Conservation (phyloP, 2,329 filamentous ascomycete genomes). For the Orbilia oligospora region DNA sequence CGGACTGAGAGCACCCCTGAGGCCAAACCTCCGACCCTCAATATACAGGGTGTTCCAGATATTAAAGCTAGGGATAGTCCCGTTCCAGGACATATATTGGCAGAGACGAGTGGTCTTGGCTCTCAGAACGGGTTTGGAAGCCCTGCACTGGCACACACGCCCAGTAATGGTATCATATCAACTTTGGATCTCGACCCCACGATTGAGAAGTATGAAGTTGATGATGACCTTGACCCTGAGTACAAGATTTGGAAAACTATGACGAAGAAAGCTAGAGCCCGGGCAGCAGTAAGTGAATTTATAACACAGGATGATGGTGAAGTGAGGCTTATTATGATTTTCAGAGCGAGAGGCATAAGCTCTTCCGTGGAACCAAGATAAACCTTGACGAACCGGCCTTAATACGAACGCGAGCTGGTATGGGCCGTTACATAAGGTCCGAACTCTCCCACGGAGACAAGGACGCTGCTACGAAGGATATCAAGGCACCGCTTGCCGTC, state of each 20-base stretch:
- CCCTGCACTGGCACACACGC: slow-evolving; percentile 79
- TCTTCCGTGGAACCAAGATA: slow-evolving; percentile 87
- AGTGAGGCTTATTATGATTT: slow-evolving; percentile 69
- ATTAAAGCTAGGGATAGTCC: slow-evolving; percentile 69
- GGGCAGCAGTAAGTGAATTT: slow-evolving; percentile 62
- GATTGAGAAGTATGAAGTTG: slow-evolving; percentile 75
- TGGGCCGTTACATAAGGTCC: slow-evolving; percentile 84
- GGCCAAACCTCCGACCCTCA: slow-evolving; percentile 78
- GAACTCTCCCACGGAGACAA: slow-evolving; percentile 53
- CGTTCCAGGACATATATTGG: slow-evolving; percentile 68
- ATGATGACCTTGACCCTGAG: slow-evolving; percentile 81
- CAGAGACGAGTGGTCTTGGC: slow-evolving; percentile 70
- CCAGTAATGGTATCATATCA: slow-evolving; percentile 69
- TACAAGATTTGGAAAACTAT: slow-evolving; percentile 99
- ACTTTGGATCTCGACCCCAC: slow-evolving; percentile 85
- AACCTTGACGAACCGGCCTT: slow-evolving; percentile 90
- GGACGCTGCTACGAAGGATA: slow-evolving; percentile 67
- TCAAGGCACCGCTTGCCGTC: slow-evolving; percentile 51
- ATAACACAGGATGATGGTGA: slow-evolving; percentile 29
- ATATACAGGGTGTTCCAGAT: slow-evolving; percentile 68
- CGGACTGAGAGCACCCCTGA: slow-evolving; percentile 84
- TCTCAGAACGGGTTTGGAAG: slow-evolving; percentile 84
- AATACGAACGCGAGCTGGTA: slow-evolving; percentile 85
- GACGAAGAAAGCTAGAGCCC: slow-evolving; percentile 92
- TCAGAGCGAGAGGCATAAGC: slow-evolving; percentile 85